A percentile compares a stretch with the other conserved stretches of the same genome.
These are phyloP conservation scores for Curvularia hawaiiensis DNA, from an alignment of 2,329 filamentous ascomycete species.

Conservation along the genomic window DNA sequence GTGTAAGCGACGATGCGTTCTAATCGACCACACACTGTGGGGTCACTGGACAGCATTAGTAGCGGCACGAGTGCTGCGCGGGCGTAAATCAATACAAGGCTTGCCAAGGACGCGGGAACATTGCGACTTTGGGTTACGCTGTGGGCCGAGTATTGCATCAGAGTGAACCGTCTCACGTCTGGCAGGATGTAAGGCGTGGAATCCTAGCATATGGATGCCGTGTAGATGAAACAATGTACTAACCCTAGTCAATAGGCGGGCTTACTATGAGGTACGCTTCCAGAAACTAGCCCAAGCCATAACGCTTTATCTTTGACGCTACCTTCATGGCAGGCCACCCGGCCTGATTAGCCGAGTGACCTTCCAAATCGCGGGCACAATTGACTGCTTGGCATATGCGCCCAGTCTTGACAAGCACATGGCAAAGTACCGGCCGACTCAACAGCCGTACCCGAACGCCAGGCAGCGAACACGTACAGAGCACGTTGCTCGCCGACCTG, in stretches of 20 bases:
- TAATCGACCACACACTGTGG: not conserved
- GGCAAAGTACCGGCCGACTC: not conserved
- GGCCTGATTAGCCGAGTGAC: constrained; percentile 5
- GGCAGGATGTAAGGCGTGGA: constrained; percentile 5
- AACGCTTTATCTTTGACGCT: constrained; percentile 7
- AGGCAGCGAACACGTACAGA: not conserved
- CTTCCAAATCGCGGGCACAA: constrained; percentile 11
- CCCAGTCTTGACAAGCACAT: not conserved
- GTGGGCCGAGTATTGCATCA: constrained; percentile 5
- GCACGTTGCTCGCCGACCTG: not conserved
- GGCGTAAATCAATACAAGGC: not conserved
- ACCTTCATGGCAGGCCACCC: constrained; percentile 1
- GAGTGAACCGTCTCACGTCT: not conserved
- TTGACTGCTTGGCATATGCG: not conserved
- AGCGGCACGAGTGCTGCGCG: not conserved
- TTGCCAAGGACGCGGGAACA: constrained; percentile 1
- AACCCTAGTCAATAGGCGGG: constrained; percentile 1
- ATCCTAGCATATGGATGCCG: not conserved
- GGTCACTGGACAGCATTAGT: not conserved
- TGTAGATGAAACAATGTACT: not conserved
- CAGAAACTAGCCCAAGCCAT: not conserved
- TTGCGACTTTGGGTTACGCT: constrained; percentile 2
- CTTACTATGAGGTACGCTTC: not conserved
- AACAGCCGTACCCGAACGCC: not conserved
- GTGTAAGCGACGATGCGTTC: not conserved